A percentile compares a stretch with the other conserved stretches of the same genome.
phyloP scores from a whole-genome alignment of 495 filamentous ascomycete genomes.

The Penicillium bovifimosum region DNA sequence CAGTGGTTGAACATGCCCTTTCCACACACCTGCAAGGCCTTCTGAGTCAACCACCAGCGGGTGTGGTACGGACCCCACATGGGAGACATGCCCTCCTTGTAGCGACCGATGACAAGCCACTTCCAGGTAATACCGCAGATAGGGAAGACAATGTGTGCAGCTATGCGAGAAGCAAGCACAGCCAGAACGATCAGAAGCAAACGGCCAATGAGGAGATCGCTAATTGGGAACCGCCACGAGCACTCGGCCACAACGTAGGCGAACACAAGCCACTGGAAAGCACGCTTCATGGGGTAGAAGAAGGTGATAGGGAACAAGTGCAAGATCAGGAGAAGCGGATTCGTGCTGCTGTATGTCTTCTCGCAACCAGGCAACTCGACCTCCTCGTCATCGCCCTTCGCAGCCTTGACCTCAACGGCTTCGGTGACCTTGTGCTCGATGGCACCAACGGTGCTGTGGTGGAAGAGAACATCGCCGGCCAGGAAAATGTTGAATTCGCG shows the following conservation, averaged over 20 bases:
- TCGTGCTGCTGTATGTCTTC: slow-evolving; percentile 35
- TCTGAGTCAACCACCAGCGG: slow-evolving; percentile 45
- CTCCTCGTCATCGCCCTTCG: slow-evolving; percentile 7
- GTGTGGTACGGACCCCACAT: slow-evolving; percentile 48
- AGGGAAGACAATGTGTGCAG: slow-evolving; percentile 24
- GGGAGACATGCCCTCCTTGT: slow-evolving; percentile 38
- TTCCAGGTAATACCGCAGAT: slow-evolving; percentile 35
- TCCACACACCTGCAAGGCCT: slow-evolving; percentile 34
- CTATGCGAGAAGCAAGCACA: slow-evolving; percentile 24
- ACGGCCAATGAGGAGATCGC: slow-evolving; percentile 22
- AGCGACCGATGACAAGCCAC: slow-evolving; percentile 41
- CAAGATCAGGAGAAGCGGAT: slow-evolving; percentile 30
- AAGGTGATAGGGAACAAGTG: slow-evolving; percentile 34
- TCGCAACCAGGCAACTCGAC: slow-evolving; percentile 18
- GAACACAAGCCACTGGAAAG: slow-evolving; percentile 37
- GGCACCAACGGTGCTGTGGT: slow-evolving; percentile 22
- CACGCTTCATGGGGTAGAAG: slow-evolving; percentile 34
- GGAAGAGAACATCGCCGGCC: slow-evolving; percentile 37
- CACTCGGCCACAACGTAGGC: slow-evolving; percentile 25
- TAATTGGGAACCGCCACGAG: slow-evolving; percentile 18
- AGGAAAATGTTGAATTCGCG: slow-evolving; percentile 30
- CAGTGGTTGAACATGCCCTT: slow-evolving; percentile 31
- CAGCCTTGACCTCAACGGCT: slow-evolving; percentile 19
- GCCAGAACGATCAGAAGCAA: slow-evolving; percentile 30
- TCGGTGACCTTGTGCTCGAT: slow-evolving; percentile 17